Evolutionary conservation across 371 early-diverging fungal species (phyloP).

Genomic region (Quaeritorhiza haematococci): DNA sequence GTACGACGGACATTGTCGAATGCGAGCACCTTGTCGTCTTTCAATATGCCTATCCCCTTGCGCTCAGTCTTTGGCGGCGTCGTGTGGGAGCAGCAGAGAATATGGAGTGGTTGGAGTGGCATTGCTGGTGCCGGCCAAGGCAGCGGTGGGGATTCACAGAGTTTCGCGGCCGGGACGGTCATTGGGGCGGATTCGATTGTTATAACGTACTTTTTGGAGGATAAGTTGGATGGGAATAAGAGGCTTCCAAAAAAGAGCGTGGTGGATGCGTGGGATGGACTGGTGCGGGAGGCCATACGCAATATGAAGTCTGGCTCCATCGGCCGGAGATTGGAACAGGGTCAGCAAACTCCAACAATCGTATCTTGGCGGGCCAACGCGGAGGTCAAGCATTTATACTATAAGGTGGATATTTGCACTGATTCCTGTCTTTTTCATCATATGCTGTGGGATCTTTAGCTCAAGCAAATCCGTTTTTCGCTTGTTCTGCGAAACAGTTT

Average conservation of each 20-base stretch:
- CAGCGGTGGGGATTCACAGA: slow-evolving; percentile 8
- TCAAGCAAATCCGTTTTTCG: slow-evolving; percentile 10
- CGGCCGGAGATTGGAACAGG: too few species aligned
- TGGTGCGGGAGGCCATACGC: too few species aligned
- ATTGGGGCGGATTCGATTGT: slow-evolving; percentile 47
- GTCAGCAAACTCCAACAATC: too few species aligned
- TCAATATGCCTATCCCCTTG: slow-evolving; percentile 46
- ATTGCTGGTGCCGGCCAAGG: background rate
- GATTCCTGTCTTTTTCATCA: slow-evolving; percentile 2
- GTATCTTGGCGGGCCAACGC: slow-evolving; percentile 21
- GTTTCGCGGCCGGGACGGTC: slow-evolving; percentile 17
- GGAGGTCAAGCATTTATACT: slow-evolving; percentile 28
- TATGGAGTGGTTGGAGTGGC: background rate
- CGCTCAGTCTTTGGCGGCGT: slow-evolving; percentile 51
- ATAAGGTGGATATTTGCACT: slow-evolving; percentile 20
- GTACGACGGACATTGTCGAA: slow-evolving; percentile 36
- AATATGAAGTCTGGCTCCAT: too few species aligned
- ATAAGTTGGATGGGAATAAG: too few species aligned
- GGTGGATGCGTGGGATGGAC: too few species aligned
- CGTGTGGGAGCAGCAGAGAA: slow-evolving; percentile 7
- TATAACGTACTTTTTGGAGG: slow-evolving; percentile 37
- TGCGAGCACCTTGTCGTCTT: slow-evolving; percentile 18
- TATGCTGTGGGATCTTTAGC: slow-evolving; percentile 1
- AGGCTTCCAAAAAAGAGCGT: too few species aligned
- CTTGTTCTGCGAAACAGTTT: background rate